phyloP scores from a whole-genome alignment of 2,329 filamentous ascomycete species.

The Pyrenophora graminea region DNA sequence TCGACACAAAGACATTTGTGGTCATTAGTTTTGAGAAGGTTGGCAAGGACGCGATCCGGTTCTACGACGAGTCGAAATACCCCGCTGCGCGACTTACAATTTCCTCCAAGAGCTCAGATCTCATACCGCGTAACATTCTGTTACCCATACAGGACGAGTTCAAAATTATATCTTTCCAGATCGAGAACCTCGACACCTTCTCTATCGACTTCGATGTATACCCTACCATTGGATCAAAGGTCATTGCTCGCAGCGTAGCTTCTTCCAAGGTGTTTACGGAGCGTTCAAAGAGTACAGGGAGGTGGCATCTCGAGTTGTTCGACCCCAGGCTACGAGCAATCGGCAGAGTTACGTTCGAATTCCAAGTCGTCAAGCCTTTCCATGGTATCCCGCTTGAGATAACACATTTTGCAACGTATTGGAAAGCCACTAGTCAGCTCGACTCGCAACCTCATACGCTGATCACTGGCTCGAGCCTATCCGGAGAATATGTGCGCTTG shows the following conservation, averaged over 20 bases:
- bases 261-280: conserved; percentile 84
- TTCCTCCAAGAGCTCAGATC: conserved; percentile 91
- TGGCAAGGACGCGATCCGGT: conserved; percentile 77
- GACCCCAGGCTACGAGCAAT: conserved; percentile 90
- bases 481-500: conserved; percentile 90
- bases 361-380: conserved; percentile 96
- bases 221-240: conserved; percentile 94
- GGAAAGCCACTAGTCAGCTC: conserved; percentile 95
- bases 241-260: conserved; percentile 94
- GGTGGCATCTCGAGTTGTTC: conserved; percentile 85
- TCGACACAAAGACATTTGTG: conserved; percentile 95
- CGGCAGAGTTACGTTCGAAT: conserved; percentile 90
- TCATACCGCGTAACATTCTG: conserved; percentile 95
- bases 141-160: conserved; percentile 96
- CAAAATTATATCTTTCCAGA: conserved; percentile 90
- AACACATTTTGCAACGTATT: conserved; percentile 97
- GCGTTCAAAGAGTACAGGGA: conserved; percentile 73
- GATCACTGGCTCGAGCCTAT: conserved; percentile 92
- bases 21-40: conserved; percentile 85
- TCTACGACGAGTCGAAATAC: conserved; percentile 96
- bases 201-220: conserved; percentile 97
- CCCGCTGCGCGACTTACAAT: conserved; percentile 93
- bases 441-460: conserved; percentile 84
- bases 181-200: conserved; percentile 91
- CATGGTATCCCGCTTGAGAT: conserved; percentile 91